These are phyloP conservation scores for Sextonia rubra DNA, from an alignment of 164 flowering plant species.

Conservation along the genomic window DNA sequence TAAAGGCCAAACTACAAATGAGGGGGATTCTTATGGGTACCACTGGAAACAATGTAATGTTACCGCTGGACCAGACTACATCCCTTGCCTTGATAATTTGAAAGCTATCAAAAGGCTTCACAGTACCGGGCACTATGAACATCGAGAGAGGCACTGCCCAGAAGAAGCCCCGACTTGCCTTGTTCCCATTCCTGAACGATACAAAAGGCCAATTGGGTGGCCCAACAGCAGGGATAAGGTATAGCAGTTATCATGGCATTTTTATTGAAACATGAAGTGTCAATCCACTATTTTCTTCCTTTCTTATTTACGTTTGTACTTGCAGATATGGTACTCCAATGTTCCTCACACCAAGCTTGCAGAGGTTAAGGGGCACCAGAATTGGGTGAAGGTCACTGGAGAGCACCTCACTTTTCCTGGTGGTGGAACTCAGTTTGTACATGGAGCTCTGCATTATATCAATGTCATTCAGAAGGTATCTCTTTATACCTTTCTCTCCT, in stretches of 20 bases:
- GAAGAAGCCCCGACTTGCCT: slow-evolving; percentile 78
- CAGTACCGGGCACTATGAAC: slow-evolving; percentile 90
- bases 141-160: slow-evolving; percentile 96
- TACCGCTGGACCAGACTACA: slow-evolving; percentile 87
- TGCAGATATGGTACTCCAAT: slow-evolving; percentile 91
- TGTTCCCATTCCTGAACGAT: slow-evolving; percentile 83
- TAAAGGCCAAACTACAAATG: slow-evolving; percentile 24
- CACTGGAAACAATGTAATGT: slow-evolving; percentile 74
- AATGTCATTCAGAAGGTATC: slow-evolving; percentile 73
- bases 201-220: slow-evolving; percentile 73
- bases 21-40: slow-evolving; percentile 13
- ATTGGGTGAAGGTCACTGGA: slow-evolving; percentile 90
- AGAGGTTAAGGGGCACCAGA: slow-evolving; percentile 83
- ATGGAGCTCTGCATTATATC: slow-evolving; percentile 93
- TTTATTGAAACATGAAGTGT: background rate
- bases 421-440: slow-evolving; percentile 95
- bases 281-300: background rate
- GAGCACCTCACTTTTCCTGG: slow-evolving; percentile 94
- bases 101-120: slow-evolving; percentile 62
- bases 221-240: slow-evolving; percentile 96
- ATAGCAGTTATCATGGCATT: background rate
- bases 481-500: background rate
- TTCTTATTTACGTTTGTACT: background rate
- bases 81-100: slow-evolving; percentile 92
- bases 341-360: slow-evolving; percentile 94